These are phyloP conservation scores for Fusarium hainanense DNA, from an alignment of 2,329 filamentous ascomycete species.

Conservation along the genomic window DNA sequence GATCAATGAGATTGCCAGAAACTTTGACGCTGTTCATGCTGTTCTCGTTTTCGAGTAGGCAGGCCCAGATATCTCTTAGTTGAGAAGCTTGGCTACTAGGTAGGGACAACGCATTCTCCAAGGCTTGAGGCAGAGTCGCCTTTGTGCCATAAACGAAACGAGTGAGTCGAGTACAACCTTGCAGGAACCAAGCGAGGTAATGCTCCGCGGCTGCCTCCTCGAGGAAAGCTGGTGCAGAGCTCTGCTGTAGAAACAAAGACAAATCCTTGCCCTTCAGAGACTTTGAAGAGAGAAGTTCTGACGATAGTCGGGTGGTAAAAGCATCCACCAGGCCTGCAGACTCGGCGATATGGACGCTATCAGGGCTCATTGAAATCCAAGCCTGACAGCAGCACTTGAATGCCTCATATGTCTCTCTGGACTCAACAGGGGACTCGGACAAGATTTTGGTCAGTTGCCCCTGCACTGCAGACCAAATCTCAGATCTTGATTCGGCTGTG, in stretches of 20 bases:
- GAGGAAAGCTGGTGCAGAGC: constrained; percentile 39
- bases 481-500: constrained; percentile 43
- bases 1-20: constrained; percentile 48
- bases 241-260: constrained; percentile 22
- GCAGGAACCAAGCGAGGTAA: constrained; percentile 52
- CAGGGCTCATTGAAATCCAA: constrained; percentile 55
- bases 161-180: constrained; percentile 49
- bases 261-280: constrained; percentile 41
- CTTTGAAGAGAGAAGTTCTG: constrained; percentile 44
- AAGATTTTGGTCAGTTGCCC: constrained; percentile 50
- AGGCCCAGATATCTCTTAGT: constrained; percentile 46
- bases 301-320: constrained; percentile 50
- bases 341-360: constrained; percentile 47
- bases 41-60: constrained; percentile 52
- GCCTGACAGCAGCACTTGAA: constrained; percentile 54
- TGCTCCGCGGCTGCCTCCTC: constrained; percentile 46
- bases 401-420: constrained; percentile 54
- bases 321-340: constrained; percentile 48
- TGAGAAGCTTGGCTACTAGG: constrained; percentile 27
- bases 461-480: constrained; percentile 51
- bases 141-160: constrained; percentile 45
- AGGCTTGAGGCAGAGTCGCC: constrained; percentile 39
- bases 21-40: constrained; percentile 52
- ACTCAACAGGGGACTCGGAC: constrained; percentile 48
- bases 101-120: constrained; percentile 43